These are phyloP conservation scores for Cucurbitaria berberidis DNA, from an alignment of 2,329 filamentous ascomycete genomes.

Conservation along the genomic window DNA sequence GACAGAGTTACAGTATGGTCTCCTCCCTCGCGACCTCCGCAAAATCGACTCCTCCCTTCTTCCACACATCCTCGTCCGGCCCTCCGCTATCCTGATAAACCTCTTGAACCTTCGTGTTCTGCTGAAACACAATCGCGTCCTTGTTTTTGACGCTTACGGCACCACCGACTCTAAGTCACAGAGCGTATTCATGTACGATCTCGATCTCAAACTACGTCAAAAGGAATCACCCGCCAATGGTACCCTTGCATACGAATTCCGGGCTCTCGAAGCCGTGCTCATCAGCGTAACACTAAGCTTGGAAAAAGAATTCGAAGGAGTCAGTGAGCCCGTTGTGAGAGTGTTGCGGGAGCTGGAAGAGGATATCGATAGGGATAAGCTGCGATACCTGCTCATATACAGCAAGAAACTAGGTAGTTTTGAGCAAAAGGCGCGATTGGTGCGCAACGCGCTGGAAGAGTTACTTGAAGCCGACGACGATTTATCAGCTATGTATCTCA, in stretches of 20 bases:
- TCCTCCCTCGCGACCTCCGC: conserved; percentile 90
- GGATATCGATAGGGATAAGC: conserved; percentile 93
- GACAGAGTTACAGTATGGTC: conserved; percentile 70
- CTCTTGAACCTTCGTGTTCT: conserved; percentile 94
- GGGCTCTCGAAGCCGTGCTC: conserved; percentile 91
- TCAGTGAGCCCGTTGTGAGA: conserved; percentile 88
- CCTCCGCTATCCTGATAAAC: conserved; percentile 92
- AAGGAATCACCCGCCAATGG: conserved; percentile 63
- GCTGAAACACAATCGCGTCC: conserved; percentile 91
- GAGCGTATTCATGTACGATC: conserved; percentile 96
- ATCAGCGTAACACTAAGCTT: conserved; percentile 91
- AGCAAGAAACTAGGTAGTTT: conserved; percentile 97
- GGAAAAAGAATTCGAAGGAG: conserved; percentile 92
- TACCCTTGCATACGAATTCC: conserved; percentile 88
- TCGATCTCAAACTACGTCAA: conserved; percentile 90
- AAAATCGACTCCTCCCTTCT: conserved; percentile 98
- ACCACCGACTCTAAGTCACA: conserved; percentile 94
- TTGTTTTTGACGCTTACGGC: conserved; percentile 96
- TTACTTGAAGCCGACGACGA: conserved; percentile 96
- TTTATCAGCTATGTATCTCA: conserved; percentile 91
- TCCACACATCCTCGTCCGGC: conserved; percentile 92
- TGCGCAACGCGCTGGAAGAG: conserved; percentile 93
- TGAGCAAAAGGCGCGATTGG: conserved; percentile 93
- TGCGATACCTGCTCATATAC: conserved; percentile 87
- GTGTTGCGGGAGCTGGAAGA: conserved; percentile 91